Conservation (phyloP, 2,329 filamentous ascomycete genomes). For the Scopulariopsis brevicaulis region DNA sequence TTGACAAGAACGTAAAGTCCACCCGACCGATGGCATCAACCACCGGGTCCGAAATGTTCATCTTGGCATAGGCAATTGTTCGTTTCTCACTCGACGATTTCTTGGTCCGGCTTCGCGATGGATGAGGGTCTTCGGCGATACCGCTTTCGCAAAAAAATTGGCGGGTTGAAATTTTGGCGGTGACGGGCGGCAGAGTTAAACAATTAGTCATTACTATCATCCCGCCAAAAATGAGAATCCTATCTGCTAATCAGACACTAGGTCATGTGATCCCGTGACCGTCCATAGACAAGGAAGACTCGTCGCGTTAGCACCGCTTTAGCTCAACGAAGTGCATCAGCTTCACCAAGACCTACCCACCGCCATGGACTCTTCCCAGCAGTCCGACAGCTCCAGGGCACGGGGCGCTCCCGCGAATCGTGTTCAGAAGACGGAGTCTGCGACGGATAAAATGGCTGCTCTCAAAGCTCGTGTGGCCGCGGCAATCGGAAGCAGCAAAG, state of each 20-base stretch:
- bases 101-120: not conserved
- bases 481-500: conserved; percentile 50
- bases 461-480: conserved; percentile 72
- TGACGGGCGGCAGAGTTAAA: conserved; percentile 25
- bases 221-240: not conserved
- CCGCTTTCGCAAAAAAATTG: not conserved
- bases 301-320: too few relatives aligned
- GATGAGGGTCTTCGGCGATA: not conserved
- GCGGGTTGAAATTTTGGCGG: conserved; percentile 30
- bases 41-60: conserved; percentile 72
- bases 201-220: not conserved
- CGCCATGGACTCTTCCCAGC: not conserved
- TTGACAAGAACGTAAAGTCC: conserved; percentile 77
- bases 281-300: too few relatives aligned
- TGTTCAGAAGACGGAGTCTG: conserved; percentile 9
- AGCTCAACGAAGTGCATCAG: too few relatives aligned
- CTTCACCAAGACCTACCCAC: not conserved
- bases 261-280: not conserved
- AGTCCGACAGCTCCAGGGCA: not conserved
- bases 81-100: not conserved
- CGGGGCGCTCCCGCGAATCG: not conserved
- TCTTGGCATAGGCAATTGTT: conserved; percentile 17
- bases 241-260: not conserved
- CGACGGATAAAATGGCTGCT: conserved; percentile 59
- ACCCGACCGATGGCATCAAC: conserved; percentile 76